A percentile compares a stretch with the other conserved stretches of the same genome.
These are phyloP conservation scores for Pseudocercospora eumusae DNA, from an alignment of 2,329 filamentous ascomycete species.

Conservation along the genomic window DNA sequence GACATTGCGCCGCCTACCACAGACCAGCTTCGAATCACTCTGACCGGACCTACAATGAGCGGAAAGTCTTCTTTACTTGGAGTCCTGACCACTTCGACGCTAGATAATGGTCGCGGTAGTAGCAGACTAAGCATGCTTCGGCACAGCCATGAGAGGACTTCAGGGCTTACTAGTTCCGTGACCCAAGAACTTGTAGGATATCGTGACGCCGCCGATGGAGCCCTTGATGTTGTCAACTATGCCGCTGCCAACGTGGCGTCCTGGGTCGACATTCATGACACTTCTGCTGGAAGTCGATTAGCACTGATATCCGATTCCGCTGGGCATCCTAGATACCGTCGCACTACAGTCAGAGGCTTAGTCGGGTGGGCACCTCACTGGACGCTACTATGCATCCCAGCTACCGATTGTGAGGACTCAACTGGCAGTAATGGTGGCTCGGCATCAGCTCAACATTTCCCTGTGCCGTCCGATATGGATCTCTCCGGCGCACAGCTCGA, in stretches of 20 bases:
- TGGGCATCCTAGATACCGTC: conserved; percentile 82
- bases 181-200: conserved; percentile 94
- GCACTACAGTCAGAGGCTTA: conserved; percentile 85
- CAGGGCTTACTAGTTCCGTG: conserved; percentile 90
- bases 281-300: conserved; percentile 70
- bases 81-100: conserved; percentile 78
- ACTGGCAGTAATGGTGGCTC: conserved; percentile 48
- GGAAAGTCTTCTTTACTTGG: conserved; percentile 92
- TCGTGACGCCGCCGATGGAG: conserved; percentile 38
- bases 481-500: conserved; percentile 78
- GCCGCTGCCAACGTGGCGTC: conserved; percentile 82
- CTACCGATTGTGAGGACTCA: conserved; percentile 65
- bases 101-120: conserved; percentile 91
- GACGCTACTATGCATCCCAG: conserved; percentile 83
- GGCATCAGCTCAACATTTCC: conserved; percentile 54
- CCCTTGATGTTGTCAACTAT: conserved; percentile 71
- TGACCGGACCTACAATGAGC: conserved; percentile 85
- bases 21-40: conserved; percentile 79
- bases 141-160: conserved; percentile 88
- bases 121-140: conserved; percentile 85
- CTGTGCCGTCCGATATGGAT: conserved; percentile 62
- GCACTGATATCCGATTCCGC: conserved; percentile 91
- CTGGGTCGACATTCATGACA: conserved; percentile 91
- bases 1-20: conserved; percentile 42
- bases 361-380: conserved; percentile 96